These are phyloP conservation scores for Schoenoplectus triqueter DNA, from an alignment of 202 grass and related monocot genomes.

Conservation along the genomic window DNA sequence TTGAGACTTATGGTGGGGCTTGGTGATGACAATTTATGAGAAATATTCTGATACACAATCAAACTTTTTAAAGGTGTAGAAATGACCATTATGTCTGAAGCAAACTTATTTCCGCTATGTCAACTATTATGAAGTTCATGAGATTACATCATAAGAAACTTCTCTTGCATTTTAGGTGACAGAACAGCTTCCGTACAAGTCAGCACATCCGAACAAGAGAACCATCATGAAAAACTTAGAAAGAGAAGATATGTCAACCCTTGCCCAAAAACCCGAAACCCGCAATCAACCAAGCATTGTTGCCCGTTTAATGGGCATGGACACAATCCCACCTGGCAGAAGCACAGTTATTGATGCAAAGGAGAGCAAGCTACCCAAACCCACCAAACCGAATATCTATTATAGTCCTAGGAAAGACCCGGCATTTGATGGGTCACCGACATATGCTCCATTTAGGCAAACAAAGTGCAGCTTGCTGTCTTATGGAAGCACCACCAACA, in stretches of 20 bases:
- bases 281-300: conserved; percentile 56
- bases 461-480: conserved; percentile 44
- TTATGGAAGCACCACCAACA: conserved; percentile 24
- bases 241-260: conserved; percentile 40
- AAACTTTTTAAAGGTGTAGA: conserved; percentile 13
- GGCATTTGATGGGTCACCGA: conserved; percentile 21
- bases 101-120: not conserved
- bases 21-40: not conserved
- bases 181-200: not conserved
- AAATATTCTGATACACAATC: not conserved
- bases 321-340: conserved; percentile 36
- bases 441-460: conserved; percentile 45
- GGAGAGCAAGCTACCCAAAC: conserved; percentile 35
- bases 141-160: conserved; percentile 16
- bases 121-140: not conserved
- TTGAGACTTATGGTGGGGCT: not conserved
- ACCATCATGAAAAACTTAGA: conserved; percentile 36
- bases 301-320: conserved; percentile 85
- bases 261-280: conserved; percentile 19
- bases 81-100: conserved; percentile 19
- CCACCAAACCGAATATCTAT: conserved; percentile 16
- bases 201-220: not conserved
- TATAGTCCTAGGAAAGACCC: conserved; percentile 34
- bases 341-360: conserved; percentile 30
- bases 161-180: conserved; percentile 46